Percentiles rank a stretch among this genome's conserved stretches.
These are phyloP conservation scores for Amoeboaphelidium occidentale DNA, from an alignment of 371 early-diverging fungal species.

Conservation along the genomic window DNA sequence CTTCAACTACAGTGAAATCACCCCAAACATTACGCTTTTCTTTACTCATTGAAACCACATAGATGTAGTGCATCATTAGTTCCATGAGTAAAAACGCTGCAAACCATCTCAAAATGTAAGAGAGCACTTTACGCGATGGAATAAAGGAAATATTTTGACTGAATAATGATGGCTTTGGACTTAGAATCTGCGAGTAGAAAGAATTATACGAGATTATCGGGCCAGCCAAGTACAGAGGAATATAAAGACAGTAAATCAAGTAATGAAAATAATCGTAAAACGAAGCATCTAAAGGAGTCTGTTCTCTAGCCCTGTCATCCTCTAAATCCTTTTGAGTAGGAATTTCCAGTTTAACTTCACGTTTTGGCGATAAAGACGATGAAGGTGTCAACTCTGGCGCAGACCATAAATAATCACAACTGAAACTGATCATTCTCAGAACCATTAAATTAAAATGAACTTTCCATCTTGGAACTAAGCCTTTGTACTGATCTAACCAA, in stretches of 20 bases:
- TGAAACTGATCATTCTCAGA: slow-evolving; percentile 66
- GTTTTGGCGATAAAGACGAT: not conserved
- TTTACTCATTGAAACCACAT: slow-evolving; percentile 69
- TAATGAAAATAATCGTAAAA: slow-evolving; percentile 43
- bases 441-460: slow-evolving; percentile 66
- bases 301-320: not conserved
- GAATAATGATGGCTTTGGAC: not conserved
- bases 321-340: not conserved
- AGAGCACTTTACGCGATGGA: too few species aligned
- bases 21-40: slow-evolving; percentile 52
- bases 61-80: slow-evolving; percentile 41
- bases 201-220: slow-evolving; percentile 85
- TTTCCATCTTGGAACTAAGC: slow-evolving; percentile 54
- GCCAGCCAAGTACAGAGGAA: slow-evolving; percentile 76
- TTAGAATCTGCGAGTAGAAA: slow-evolving; percentile 45
- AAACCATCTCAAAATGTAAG: slow-evolving; percentile 14
- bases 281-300: slow-evolving; percentile 3
- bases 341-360: not conserved
- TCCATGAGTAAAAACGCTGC: slow-evolving; percentile 44
- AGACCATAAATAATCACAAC: slow-evolving; percentile 74
- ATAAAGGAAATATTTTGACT: too few species aligned
- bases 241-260: slow-evolving; percentile 52
- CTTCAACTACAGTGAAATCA: slow-evolving; percentile 35
- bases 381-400: slow-evolving; percentile 3
- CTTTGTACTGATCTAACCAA: slow-evolving; percentile 4